Conservation (phyloP, 805 yeast genomes). For the Wickerhamomyces ciferrii region DNA sequence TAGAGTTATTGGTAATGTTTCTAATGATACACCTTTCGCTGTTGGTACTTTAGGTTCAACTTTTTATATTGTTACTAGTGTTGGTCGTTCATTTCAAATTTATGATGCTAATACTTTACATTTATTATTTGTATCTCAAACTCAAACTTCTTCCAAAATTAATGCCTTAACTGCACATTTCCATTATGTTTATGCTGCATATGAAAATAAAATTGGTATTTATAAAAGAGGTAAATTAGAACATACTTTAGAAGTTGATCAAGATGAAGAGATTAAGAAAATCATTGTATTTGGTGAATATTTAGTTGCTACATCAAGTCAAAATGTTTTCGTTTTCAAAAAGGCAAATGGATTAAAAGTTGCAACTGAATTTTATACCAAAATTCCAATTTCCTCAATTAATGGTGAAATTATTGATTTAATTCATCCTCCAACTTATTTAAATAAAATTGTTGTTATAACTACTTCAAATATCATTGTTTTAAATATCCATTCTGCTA, state of each 20-base stretch:
- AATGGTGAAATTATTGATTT: constrained; percentile 70
- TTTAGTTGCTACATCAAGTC: constrained; percentile 51
- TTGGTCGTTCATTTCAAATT: constrained; percentile 86
- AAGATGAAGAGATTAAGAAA: constrained; percentile 36
- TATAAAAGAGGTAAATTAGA: constrained; percentile 75
- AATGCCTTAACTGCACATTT: constrained; percentile 72
- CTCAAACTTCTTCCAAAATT: constrained; percentile 67
- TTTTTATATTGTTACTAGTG: constrained; percentile 83
- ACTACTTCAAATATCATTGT: constrained; percentile 59
- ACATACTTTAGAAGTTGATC: constrained; percentile 29
- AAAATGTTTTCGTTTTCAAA: constrained; percentile 49
- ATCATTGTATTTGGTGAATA: constrained; percentile 74
- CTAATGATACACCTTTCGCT: constrained; percentile 81
- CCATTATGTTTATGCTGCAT: constrained; percentile 79
- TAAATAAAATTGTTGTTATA: constrained; percentile 85
- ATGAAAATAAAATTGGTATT: constrained; percentile 66
- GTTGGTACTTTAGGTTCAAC: constrained; percentile 85
- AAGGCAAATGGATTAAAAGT: constrained; percentile 38
- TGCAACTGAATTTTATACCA: constrained; percentile 63
- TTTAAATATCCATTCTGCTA: constrained; percentile 75
- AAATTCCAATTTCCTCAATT: constrained; percentile 48
- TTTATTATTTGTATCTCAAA: constrained; percentile 78
- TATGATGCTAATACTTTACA: constrained; percentile 88
- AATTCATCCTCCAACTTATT: constrained; percentile 83
- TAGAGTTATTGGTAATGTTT: constrained; percentile 86